Evolutionary conservation across 2,329 filamentous ascomycete species (phyloP).

Genomic region (Claviceps sp.): DNA sequence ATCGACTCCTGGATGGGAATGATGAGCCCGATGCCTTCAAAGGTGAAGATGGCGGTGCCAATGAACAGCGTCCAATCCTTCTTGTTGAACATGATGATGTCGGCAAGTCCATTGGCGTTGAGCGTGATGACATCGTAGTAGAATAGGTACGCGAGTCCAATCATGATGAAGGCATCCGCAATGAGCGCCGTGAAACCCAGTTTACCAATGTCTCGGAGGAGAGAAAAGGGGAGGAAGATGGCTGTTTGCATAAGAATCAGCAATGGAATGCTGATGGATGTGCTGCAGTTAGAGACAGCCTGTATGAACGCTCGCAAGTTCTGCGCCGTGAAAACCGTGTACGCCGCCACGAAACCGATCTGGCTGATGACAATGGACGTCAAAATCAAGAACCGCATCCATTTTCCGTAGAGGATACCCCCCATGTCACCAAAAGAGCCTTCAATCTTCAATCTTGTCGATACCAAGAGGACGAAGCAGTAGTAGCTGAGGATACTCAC

Average conservation of each 20-base stretch:
- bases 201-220: slow-evolving; percentile 94
- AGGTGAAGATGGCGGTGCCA: slow-evolving; percentile 96
- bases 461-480: slow-evolving; percentile 89
- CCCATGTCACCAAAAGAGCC: slow-evolving; percentile 98
- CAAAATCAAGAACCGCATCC: slow-evolving; percentile 80
- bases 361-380: slow-evolving; percentile 89
- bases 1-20: slow-evolving; percentile 98
- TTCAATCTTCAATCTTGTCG: slow-evolving; percentile 69
- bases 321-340: slow-evolving; percentile 93
- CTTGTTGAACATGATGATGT: slow-evolving; percentile 83
- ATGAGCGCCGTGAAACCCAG: slow-evolving; percentile 89
- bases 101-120: slow-evolving; percentile 58
- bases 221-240: slow-evolving; percentile 85
- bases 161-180: slow-evolving; percentile 85
- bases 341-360: slow-evolving; percentile 86
- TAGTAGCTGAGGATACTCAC: slow-evolving; percentile 88
- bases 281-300: slow-evolving; percentile 79
- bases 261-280: slow-evolving; percentile 72
- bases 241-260: slow-evolving; percentile 92
- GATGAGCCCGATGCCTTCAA: slow-evolving; percentile 93
- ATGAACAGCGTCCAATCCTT: slow-evolving; percentile 96
- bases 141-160: slow-evolving; percentile 86
- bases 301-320: slow-evolving; percentile 91
- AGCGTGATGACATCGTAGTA: slow-evolving; percentile 90
- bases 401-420: slow-evolving; percentile 77